Evolutionary conservation across 495 filamentous ascomycete species (phyloP), one percentile per base, ranked within the genome.

Genomic region (Hypoxylon rickii): DNA sequence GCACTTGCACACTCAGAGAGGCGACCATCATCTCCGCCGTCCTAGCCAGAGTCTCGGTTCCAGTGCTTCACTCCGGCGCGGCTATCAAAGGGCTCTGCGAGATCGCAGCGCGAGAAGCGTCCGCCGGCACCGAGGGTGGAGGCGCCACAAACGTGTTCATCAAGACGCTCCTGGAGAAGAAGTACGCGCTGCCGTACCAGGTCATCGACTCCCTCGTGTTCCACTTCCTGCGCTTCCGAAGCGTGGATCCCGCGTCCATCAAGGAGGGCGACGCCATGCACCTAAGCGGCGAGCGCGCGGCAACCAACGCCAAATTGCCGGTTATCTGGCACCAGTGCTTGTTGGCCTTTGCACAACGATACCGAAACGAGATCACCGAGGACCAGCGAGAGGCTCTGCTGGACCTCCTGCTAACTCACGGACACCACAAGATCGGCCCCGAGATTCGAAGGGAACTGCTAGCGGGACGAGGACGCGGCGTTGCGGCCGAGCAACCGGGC

Each of bases 181-280:
- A 91, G 64, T 97, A 99, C 61, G 94, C 94, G 1, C 79, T 98
- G 16, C 94, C 94, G 22, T 72, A 57, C 75, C 92, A 96, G 70
- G 93, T 95, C 18, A 85, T 98, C 15, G 94, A 98, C 62, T 86
- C 91, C 17, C 77, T 97, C 4, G 95, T 97, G 12, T 97, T 97
- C 74, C 92, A 97, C 72, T 98, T 97, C 70, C 70, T 96, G 58
- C 86, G 94, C 13, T 97, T 97, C 74, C 83, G 88, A 29, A 83
- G 77, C 22, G 74, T 75, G 2, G 74, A 82, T 20, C 70, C 73
- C 11, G 69, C 73, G 7, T 70, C 67, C 32, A 58, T 69, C 19
- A 63, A 50, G 8, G 57, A 67, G 10, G 77, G 73, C 7, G 74
- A 77, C 31, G 67, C 64, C 3, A 80, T 82, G 53, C 75, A 77